These are phyloP conservation scores for Hyaloscypha bicolor DNA, from an alignment of 495 filamentous ascomycete species.

Conservation along the genomic window DNA sequence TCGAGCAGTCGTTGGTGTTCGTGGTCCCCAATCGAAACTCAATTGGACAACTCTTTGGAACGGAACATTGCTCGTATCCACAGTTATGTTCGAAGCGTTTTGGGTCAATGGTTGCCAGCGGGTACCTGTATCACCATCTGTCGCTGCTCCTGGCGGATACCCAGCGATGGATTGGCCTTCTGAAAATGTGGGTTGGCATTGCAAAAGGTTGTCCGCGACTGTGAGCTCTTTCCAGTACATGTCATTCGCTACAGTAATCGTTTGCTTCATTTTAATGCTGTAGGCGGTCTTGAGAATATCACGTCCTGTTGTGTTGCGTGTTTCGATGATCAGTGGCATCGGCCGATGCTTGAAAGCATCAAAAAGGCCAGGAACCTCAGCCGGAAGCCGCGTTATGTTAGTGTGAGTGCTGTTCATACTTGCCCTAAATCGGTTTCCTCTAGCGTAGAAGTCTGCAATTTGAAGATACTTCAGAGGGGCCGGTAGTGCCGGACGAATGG, in stretches of 20 bases:
- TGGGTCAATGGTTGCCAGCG: conserved; percentile 64
- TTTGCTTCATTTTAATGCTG: conserved; percentile 47
- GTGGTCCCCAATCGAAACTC: conserved; percentile 66
- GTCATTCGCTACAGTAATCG: conserved; percentile 61
- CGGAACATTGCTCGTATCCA: conserved; percentile 37
- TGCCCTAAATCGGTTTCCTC: conserved; percentile 62
- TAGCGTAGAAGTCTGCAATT: conserved; percentile 69
- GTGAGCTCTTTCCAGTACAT: conserved; percentile 42
- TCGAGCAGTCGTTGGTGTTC: conserved; percentile 56
- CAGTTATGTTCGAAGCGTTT: conserved; percentile 47
- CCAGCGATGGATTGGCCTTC: conserved; percentile 53
- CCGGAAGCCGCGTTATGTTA: conserved; percentile 51
- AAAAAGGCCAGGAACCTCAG: conserved; percentile 43
- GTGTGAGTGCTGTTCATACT: conserved; percentile 67
- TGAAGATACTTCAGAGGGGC: conserved; percentile 54
- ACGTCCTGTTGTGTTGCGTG: conserved; percentile 17
- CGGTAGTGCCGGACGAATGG: conserved; percentile 53
- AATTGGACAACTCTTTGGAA: conserved; percentile 51
- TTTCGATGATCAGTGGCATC: conserved; percentile 54
- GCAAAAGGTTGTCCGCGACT: conserved; percentile 60
- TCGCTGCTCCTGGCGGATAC: conserved; percentile 68
- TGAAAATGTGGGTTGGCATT: conserved; percentile 61
- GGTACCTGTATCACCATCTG: conserved; percentile 68
- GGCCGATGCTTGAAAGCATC: conserved; percentile 39
- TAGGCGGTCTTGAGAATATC: conserved; percentile 38